These are phyloP conservation scores for Penicillium malachiteum DNA, from an alignment of 495 filamentous ascomycete genomes.

Conservation along the genomic window DNA sequence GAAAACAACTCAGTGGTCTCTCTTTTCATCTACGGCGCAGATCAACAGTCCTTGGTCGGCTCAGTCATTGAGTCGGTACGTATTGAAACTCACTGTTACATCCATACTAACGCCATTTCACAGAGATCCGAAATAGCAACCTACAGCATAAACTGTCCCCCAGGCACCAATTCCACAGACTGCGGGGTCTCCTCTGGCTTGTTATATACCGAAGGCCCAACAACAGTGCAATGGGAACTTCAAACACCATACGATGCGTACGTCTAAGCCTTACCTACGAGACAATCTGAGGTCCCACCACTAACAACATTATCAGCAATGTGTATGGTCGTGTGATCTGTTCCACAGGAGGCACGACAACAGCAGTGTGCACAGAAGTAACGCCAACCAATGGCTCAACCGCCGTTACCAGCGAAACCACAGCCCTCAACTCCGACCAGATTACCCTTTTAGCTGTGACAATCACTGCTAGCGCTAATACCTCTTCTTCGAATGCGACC, in stretches of 20 bases:
- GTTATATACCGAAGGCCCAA: background rate
- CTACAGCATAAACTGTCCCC: background rate
- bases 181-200: background rate
- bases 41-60: background rate
- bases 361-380: background rate
- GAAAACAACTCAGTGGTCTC: conserved; percentile 1
- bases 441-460: background rate
- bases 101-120: background rate
- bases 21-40: conserved; percentile 1
- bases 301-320: background rate
- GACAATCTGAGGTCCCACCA: too few relatives aligned
- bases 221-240: background rate
- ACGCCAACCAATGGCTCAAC: background rate
- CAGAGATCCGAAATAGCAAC: background rate
- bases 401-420: background rate
- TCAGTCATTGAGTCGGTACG: background rate
- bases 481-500: background rate
- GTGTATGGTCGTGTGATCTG: background rate
- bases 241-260: background rate
- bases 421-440: background rate
- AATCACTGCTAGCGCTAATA: background rate
- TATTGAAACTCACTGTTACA: too few relatives aligned
- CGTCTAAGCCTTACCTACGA: background rate
- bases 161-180: background rate
- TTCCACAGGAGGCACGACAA: background rate